Evolutionary conservation across 1,284 basidiomycete species (phyloP), one percentile per base, ranked within the genome.

Genomic region (Testicularia cyperi): DNA sequence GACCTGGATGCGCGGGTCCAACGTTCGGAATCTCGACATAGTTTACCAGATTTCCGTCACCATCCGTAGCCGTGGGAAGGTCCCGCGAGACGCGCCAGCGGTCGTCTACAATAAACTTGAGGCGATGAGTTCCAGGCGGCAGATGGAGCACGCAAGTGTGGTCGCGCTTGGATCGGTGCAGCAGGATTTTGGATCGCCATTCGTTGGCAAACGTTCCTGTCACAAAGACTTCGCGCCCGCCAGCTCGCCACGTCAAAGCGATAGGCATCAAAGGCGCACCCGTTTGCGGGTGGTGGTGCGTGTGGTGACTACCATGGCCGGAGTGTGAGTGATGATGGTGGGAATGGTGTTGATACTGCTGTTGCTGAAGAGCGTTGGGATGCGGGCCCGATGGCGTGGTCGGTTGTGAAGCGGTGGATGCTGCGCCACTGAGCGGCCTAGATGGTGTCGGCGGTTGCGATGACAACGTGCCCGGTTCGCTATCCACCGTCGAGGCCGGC

Each of bases 51-150:
- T 88, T 88, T 23, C 95, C 94, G 70, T 95, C 89, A 67, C 92
- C 90, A 75, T 97, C 92, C 23, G 92, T 90, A 1, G 92, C 90
- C 2, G 89, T 88, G 7, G 91, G 88, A 18, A 95, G 82, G 61
- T 91, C 86, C 62, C 81, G 80, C 10, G 82, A 82, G 43, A 83
- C 83, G 49, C 86, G 84, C 86, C 88, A 92, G 39, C 86, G 83
- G 48, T 90, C 88, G 77, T 98, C 95, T 51, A 98, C 90, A 64
- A 97, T 84, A 80, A 97, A 98, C 63, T 92, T 91, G 74, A 97
- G 83, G 53, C 94, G 88, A 75, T 98, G 92, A 2, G 92, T 92
- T 18, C 94, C 95, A 0, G 92, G 91, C 12, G 86, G 84, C 18
- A 76, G 55, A 34, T 75, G 68, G 12, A 76, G 49, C 20, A 73